Conservation (phyloP, 129 eudicot species). For the Gnaphalium uliginosum region DNA sequence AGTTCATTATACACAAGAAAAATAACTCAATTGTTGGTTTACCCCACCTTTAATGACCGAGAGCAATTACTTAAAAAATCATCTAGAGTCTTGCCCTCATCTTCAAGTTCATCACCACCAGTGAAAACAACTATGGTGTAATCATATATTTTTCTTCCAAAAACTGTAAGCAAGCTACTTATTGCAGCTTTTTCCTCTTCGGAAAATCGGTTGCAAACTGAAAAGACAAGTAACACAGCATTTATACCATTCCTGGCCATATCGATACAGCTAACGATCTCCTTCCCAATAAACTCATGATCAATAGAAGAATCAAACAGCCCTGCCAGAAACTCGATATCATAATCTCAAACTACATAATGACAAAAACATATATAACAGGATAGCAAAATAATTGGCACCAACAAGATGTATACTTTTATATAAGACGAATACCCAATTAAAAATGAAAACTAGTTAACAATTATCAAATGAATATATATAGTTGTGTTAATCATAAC, state of each 20-base stretch:
- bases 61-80: constrained; percentile 51
- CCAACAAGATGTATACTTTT: too few relatives aligned
- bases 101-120: constrained; percentile 66
- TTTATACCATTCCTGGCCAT: constrained; percentile 71
- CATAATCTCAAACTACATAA: background rate
- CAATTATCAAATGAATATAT: too few relatives aligned
- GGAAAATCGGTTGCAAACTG: constrained; percentile 46
- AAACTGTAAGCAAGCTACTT: constrained; percentile 41
- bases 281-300: constrained; percentile 44
- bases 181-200: constrained; percentile 53
- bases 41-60: constrained; percentile 25
- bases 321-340: constrained; percentile 34
- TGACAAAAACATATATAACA: background rate
- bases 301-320: constrained; percentile 56
- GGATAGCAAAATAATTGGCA: background rate
- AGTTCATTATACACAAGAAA: background rate
- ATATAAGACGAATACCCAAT: too few relatives aligned
- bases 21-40: constrained; percentile 6
- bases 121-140: constrained; percentile 69
- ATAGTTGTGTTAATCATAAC: too few relatives aligned
- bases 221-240: constrained; percentile 55
- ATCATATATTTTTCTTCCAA: constrained; percentile 56
- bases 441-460: too few relatives aligned
- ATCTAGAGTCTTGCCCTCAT: constrained; percentile 41
- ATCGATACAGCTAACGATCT: constrained; percentile 57